phyloP scores from a whole-genome alignment of 2,329 filamentous ascomycete species.

The Fonsecaea erecta region DNA sequence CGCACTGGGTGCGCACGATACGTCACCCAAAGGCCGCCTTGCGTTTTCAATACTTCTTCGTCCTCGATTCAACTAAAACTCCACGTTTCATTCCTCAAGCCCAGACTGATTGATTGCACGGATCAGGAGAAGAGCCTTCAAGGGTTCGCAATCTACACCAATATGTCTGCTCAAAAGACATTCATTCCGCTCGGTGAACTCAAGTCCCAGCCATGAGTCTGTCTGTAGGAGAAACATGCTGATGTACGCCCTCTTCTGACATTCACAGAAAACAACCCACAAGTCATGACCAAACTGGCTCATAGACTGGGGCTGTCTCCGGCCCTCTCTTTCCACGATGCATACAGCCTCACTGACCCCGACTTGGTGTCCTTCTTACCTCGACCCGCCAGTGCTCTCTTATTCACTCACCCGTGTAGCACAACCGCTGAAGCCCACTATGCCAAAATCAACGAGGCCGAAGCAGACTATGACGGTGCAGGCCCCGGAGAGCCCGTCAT shows the following conservation, averaged over 20 bases:
- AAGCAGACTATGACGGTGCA: conserved; percentile 53
- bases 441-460: conserved; percentile 47
- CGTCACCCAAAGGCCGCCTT: conserved; percentile 31
- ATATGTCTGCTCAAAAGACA: conserved; percentile 22
- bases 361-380: conserved; percentile 57
- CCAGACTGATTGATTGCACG: not conserved
- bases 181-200: conserved; percentile 29
- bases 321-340: conserved; percentile 58
- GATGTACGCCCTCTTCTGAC: not conserved
- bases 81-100: not conserved
- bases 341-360: conserved; percentile 58
- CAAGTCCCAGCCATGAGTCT: not conserved
- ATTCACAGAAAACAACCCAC: conserved; percentile 59
- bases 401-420: conserved; percentile 56
- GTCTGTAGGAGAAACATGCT: not conserved
- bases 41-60: not conserved
- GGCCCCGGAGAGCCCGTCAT: conserved; percentile 59
- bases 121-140: not conserved
- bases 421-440: conserved; percentile 43
- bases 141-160: not conserved
- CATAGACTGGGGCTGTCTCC: conserved; percentile 55
- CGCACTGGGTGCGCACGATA: not conserved
- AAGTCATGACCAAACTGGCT: conserved; percentile 57
- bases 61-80: not conserved
- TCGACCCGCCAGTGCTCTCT: conserved; percentile 58